Base-by-base conservation (phyloP, 1,284 basidiomycete genomes). In the Inonotus hispidus region DNA sequence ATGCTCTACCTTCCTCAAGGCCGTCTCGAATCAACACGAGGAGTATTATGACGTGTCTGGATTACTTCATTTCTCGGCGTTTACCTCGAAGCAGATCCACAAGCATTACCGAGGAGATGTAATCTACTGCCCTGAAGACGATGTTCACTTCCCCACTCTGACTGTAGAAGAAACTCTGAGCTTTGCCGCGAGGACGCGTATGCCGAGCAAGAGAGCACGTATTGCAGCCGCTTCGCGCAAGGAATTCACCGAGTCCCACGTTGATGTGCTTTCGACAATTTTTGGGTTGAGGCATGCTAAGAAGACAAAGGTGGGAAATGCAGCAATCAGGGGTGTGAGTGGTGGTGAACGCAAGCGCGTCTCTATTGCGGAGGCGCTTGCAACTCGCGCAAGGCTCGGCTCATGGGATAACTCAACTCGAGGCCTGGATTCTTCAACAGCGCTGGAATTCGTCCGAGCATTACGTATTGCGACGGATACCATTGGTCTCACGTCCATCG, bases 331-430 rank as follows among this genome's bases (percentile, higher is more conserved):
- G 23, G 80, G 80, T 62, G 79, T 82, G 3, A 75, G 74, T 2
- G 81, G 80, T 45, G 81, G 82, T 58, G 75, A 77, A 76, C 86
- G 87, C 73, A 89, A 90, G 72, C 82, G 91, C 43, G 90, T 92
- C 0, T 88, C 85, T 0, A 88, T 93, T 66, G 79, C 83, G 10
- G 91, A 93, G 72, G 78, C 82, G 10, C 72, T 92, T 50, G 82
- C 83, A 0, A 78, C 81, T 14, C 75, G 85, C 37, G 79, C 80
- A 49, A 77, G 79, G 37, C 75, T 92, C 32, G 80, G 79, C 46
- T 76, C 80, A 13, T 92, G 90, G 89, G 90, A 92, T 72, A 90
- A 90, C 54, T 73, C 73, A 2, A 71, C 75, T 11, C 74, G 78
- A 21, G 80, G 82, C 66, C 72, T 84, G 35, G 81, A 83, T 68